Percentiles rank a stretch among this genome's conserved stretches.
These are phyloP conservation scores for Coelastrella sp. DNA, from an alignment of 139 green algal genomes.

Conservation along the genomic window DNA sequence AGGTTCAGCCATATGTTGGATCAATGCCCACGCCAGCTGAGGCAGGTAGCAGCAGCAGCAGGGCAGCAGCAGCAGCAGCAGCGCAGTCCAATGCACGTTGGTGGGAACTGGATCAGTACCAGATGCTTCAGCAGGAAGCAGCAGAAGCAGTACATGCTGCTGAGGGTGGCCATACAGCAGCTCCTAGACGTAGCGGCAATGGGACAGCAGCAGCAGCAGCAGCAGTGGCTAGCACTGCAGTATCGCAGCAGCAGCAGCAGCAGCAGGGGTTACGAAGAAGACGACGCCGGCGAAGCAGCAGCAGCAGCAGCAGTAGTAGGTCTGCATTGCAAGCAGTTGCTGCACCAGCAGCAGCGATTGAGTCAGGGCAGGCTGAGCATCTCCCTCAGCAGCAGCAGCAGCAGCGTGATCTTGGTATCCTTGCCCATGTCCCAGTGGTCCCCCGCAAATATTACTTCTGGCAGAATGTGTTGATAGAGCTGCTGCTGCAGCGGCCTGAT, in stretches of 20 bases:
- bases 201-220: not conserved
- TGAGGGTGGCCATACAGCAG: not conserved
- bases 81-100: not conserved
- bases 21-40: not conserved
- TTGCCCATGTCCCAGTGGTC: not conserved
- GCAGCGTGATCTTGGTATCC: conserved; percentile 3
- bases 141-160: conserved; percentile 12
- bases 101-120: not conserved
- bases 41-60: not conserved
- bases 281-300: not conserved
- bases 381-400: conserved; percentile 35
- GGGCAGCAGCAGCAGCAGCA: not conserved
- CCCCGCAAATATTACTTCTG: not conserved
- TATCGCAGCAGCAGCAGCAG: not conserved
- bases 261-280: not conserved
- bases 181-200: not conserved
- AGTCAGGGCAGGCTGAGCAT: not conserved
- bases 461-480: conserved; percentile 12
- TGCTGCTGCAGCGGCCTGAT: conserved; percentile 37
- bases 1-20: not conserved
- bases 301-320: not conserved
- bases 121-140: not conserved
- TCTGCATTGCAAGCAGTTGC: not conserved
- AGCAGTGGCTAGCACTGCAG: not conserved
- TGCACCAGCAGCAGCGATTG: not conserved